Evolutionary conservation across 139 green algal species (phyloP).

Genomic region (Chlorokybus atmophyticus): DNA sequence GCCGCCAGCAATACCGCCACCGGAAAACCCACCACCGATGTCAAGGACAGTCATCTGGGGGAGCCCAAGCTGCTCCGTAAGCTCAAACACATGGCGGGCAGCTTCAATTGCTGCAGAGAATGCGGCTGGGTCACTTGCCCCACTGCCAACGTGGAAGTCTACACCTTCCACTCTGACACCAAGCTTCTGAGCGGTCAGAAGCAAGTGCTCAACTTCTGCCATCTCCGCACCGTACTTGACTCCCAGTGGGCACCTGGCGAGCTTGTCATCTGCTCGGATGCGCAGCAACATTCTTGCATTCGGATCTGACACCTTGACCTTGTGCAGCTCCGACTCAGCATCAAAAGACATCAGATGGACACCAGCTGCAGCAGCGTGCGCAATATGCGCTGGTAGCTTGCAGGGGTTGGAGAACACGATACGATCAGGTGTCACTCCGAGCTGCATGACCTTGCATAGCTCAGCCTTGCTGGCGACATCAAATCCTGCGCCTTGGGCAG

Average conservation of each 20-base stretch:
- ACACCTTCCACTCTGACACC: constrained; percentile 72
- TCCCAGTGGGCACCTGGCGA: constrained; percentile 53
- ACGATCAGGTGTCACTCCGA: constrained; percentile 56
- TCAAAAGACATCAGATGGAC: constrained; percentile 86
- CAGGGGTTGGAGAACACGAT: constrained; percentile 92
- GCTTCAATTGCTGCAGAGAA: constrained; percentile 57
- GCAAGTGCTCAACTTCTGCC: constrained; percentile 39
- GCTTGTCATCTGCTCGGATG: constrained; percentile 70
- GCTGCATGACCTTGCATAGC: constrained; percentile 54
- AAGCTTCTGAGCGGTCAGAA: constrained; percentile 39
- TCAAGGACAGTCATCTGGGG: constrained; percentile 78
- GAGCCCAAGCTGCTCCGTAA: constrained; percentile 45
- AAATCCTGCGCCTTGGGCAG: constrained; percentile 72
- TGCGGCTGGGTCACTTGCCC: constrained; percentile 45
- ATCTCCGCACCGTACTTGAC: constrained; percentile 79
- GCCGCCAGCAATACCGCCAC: constrained; percentile 27
- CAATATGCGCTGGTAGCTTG: constrained; percentile 78
- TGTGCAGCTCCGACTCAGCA: constrained; percentile 75
- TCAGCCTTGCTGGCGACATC: constrained; percentile 85
- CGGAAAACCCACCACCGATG: constrained; percentile 90
- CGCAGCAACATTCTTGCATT: constrained; percentile 64
- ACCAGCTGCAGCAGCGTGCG: constrained; percentile 26
- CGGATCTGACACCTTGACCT: constrained; percentile 57
- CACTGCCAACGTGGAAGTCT: constrained; percentile 92
- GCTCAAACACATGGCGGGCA: constrained; percentile 59